Percentiles rank a stretch among this genome's conserved stretches.
phyloP scores from a whole-genome alignment of 345 rosid species.

The Pugionium dolabratum region DNA sequence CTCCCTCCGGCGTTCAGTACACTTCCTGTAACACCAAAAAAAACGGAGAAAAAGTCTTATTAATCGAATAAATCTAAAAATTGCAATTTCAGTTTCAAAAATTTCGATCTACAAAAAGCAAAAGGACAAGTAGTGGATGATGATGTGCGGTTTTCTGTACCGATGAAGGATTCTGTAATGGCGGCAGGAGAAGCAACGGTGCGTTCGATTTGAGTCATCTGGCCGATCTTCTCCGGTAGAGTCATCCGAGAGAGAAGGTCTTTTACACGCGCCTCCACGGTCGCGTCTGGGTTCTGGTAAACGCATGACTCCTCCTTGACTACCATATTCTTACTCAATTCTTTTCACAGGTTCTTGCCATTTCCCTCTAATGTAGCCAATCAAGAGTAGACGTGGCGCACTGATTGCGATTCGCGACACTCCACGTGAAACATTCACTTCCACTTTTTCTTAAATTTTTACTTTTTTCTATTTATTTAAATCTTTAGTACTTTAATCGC shows the following conservation, averaged over 20 bases:
- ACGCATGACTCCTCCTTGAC: slow-evolving; percentile 22
- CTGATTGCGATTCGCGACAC: background rate
- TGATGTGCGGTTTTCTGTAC: slow-evolving; percentile 11
- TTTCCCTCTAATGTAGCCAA: background rate
- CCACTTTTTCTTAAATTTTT: too few relatives aligned
- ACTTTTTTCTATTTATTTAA: too few relatives aligned
- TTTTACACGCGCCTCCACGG: slow-evolving; percentile 63
- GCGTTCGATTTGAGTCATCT: slow-evolving; percentile 54
- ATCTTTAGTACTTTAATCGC: too few relatives aligned
- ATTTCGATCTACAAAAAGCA: background rate
- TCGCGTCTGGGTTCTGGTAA: slow-evolving; percentile 48
- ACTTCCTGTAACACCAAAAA: slow-evolving; percentile 59
- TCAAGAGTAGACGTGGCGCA: slow-evolving; percentile 5
- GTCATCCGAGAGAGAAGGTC: slow-evolving; percentile 87
- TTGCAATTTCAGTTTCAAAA: background rate
- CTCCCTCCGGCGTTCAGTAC: slow-evolving; percentile 77
- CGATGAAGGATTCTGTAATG: slow-evolving; percentile 30
- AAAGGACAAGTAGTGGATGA: background rate
- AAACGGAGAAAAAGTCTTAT: too few relatives aligned
- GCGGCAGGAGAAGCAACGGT: slow-evolving; percentile 23
- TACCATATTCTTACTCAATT: slow-evolving; percentile 11
- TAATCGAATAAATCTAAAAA: background rate
- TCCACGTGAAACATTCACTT: background rate
- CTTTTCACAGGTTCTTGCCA: too few relatives aligned
- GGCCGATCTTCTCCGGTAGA: slow-evolving; percentile 71